Conservation (phyloP, 345 rosid genomes). For the Kandelia obovata region DNA sequence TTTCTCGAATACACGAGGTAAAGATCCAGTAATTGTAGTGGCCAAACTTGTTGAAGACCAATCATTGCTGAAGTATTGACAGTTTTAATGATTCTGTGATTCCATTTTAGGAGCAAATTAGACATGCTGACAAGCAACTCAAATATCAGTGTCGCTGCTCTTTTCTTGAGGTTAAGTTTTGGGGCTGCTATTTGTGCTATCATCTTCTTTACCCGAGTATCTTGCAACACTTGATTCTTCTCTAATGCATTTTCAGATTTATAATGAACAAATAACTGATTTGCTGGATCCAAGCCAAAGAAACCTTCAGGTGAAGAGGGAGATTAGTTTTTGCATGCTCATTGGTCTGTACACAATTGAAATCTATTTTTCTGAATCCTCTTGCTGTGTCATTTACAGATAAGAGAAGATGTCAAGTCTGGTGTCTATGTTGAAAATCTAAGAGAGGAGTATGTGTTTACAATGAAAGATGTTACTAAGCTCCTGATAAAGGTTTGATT, state of each 20-base stretch:
- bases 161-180: slow-evolving; percentile 72
- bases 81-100: slow-evolving; percentile 11
- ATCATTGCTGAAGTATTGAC: slow-evolving; percentile 5
- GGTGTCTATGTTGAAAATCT: slow-evolving; percentile 94
- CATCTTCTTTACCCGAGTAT: not conserved
- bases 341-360: not conserved
- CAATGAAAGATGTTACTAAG: slow-evolving; percentile 74
- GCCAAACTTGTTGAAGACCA: slow-evolving; percentile 5
- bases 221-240: slow-evolving; percentile 13
- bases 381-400: slow-evolving; percentile 41
- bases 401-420: slow-evolving; percentile 92
- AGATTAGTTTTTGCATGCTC: slow-evolving; percentile 13
- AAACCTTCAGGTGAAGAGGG: slow-evolving; percentile 68
- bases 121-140: slow-evolving; percentile 77
- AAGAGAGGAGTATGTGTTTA: slow-evolving; percentile 70
- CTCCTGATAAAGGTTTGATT: slow-evolving; percentile 72
- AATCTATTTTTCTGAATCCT: slow-evolving; percentile 15
- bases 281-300: slow-evolving; percentile 83
- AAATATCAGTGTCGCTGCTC: slow-evolving; percentile 95
- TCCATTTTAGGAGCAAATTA: slow-evolving; percentile 72
- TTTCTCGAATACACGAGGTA: slow-evolving; percentile 86
- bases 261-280: slow-evolving; percentile 98
- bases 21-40: slow-evolving; percentile 18
- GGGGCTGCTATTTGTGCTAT: slow-evolving; percentile 7
- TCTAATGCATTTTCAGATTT: slow-evolving; percentile 59